Evolutionary conservation across 1,139 yeast species (phyloP).

Genomic region (Pneumocystis oryctolagi): DNA sequence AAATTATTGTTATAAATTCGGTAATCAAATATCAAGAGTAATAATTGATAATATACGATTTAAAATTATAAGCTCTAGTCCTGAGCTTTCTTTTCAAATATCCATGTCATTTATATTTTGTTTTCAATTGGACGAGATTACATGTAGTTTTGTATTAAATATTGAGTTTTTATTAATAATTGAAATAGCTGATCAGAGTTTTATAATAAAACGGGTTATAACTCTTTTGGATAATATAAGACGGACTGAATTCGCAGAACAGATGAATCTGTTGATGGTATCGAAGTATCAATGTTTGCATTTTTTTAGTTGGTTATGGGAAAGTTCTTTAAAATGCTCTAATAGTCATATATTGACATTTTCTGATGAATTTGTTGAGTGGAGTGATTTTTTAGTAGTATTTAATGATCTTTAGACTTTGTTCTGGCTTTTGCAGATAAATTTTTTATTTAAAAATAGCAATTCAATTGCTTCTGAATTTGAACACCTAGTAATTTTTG

Average conservation of each 20-base stretch:
- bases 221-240: background rate
- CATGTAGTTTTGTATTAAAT: background rate
- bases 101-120: background rate
- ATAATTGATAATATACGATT: background rate
- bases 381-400: background rate
- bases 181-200: background rate
- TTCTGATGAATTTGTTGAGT: background rate
- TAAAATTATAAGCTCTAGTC: slow-evolving; percentile 1
- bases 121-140: background rate
- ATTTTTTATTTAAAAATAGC: background rate
- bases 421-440: background rate
- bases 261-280: background rate
- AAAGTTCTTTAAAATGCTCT: background rate
- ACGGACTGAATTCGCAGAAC: background rate
- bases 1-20: background rate
- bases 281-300: background rate
- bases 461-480: background rate
- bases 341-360: background rate
- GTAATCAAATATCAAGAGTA: background rate
- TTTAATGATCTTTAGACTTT: background rate
- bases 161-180: background rate
- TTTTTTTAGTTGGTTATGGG: slow-evolving; percentile 1
- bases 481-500: background rate
- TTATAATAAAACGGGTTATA: background rate
- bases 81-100: background rate